Conservation (phyloP, 495 filamentous ascomycete species). For the Emericellopsis terricola region DNA sequence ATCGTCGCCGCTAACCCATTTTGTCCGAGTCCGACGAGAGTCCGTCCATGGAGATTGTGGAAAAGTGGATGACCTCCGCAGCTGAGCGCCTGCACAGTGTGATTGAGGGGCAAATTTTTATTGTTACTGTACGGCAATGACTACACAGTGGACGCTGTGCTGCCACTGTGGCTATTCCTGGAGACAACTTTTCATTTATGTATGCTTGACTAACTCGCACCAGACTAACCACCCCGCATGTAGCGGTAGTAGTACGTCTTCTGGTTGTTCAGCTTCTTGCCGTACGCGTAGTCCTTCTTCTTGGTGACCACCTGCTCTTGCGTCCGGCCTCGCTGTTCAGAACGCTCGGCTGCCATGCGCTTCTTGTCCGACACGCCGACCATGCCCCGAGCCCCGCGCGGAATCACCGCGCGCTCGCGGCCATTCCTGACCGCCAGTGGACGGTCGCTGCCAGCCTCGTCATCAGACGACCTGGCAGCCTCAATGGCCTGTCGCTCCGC, state of each 20-base stretch:
- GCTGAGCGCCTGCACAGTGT: no score
- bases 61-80: no score
- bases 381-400: slow-evolving; percentile 3
- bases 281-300: slow-evolving; percentile 1
- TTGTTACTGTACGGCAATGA: no score
- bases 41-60: no score
- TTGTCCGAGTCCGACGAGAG: no score
- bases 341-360: neutral
- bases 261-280: slow-evolving; percentile 2
- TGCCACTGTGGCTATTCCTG: no score
- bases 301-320: neutral
- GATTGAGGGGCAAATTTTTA: no score
- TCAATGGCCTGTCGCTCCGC: slow-evolving; percentile 37
- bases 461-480: neutral
- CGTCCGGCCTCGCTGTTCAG: neutral
- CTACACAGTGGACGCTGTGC: no score
- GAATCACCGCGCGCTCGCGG: neutral
- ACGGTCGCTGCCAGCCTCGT: slow-evolving; percentile 1
- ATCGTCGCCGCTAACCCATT: no score
- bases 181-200: no score
- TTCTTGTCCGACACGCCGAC: slow-evolving; percentile 1
- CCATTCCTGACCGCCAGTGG: slow-evolving; percentile 2
- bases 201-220: no score
- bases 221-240: slow-evolving; percentile 1
- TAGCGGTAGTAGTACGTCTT: slow-evolving; percentile 2